Percentiles rank a stretch among this genome's conserved stretches.
These are phyloP conservation scores for Rhinocladiella mackenziei DNA, from an alignment of 2,329 filamentous ascomycete species.

Conservation along the genomic window DNA sequence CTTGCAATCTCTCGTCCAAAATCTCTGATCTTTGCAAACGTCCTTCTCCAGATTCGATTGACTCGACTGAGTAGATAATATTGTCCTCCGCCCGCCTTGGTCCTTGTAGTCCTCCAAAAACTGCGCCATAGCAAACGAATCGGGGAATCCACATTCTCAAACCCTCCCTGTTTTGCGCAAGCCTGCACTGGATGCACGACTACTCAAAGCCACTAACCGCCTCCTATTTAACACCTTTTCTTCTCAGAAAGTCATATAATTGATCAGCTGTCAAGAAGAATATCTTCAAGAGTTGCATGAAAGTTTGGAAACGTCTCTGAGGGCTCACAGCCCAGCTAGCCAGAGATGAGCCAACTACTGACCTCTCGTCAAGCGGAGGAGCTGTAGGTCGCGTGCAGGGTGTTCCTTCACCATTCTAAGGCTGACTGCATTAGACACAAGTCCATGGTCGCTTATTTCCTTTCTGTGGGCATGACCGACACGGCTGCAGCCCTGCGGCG, in stretches of 20 bases:
- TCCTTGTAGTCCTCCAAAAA: not conserved
- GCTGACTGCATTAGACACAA: slow-evolving; percentile 64
- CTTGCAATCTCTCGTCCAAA: not conserved
- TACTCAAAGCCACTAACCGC: too few relatives aligned
- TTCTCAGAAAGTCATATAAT: too few relatives aligned
- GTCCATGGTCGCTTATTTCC: slow-evolving; percentile 84
- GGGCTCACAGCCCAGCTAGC: slow-evolving; percentile 15
- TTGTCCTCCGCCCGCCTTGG: not conserved
- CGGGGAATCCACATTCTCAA: too few relatives aligned
- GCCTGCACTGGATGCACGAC: too few relatives aligned
- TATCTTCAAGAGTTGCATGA: slow-evolving; percentile 16
- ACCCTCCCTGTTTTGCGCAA: not conserved
- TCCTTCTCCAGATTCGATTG: not conserved
- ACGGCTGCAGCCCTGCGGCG: slow-evolving; percentile 68
- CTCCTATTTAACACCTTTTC: too few relatives aligned
- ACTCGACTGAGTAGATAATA: too few relatives aligned
- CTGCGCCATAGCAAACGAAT: too few relatives aligned
- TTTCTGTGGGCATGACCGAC: slow-evolving; percentile 65
- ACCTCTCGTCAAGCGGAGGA: slow-evolving; percentile 80
- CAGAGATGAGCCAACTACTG: slow-evolving; percentile 66
- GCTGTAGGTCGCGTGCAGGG: slow-evolving; percentile 65
- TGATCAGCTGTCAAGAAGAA: not conserved
- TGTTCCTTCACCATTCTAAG: slow-evolving; percentile 10
- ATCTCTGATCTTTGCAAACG: not conserved
- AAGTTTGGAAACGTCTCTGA: not conserved